Evolutionary conservation across 2,329 filamentous ascomycete species (phyloP), one percentile per base, ranked within the genome.

Genomic region (Monosporascus sp.): DNA sequence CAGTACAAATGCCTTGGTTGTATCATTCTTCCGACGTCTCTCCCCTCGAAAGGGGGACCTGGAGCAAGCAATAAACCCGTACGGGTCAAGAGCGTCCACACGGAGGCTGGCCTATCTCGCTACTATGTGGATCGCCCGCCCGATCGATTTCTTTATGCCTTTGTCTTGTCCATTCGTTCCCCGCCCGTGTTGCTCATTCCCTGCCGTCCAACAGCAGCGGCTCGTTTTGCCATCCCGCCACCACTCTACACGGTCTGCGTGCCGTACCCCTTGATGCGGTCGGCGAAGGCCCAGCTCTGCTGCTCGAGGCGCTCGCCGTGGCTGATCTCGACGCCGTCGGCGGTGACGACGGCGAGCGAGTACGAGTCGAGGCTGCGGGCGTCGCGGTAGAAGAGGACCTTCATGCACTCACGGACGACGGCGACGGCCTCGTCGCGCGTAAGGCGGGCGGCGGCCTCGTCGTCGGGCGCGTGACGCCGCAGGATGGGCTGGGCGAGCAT

Each of bases 251-350:
- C 80, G 46, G 75, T 79, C 79, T 97, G 92, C 25, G 92, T 95
- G 57, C 94, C 94, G 70, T 99, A 99, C 45, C 94, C 94, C 72
- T 85, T 88, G 72, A 99, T 97, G 64, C 87, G 82, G 70, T 97
- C 93, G 24, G 94, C 94, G 77, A 99, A 99, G 50, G 89, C 91
- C 94, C 93, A 97, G 81, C 91, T 97, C 81, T 97, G 93, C 65
- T 86, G 81, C 80, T 97, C 92, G 61, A 99, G 79, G 80, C 91
- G 86, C 78, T 96, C 89, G 65, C 88, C 77, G 73, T 95, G 85
- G 71, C 86, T 87, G 61, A 97, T 70, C 52, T 95, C 88, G 54
- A 97, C 85, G n/a, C 89, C 90, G 48, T 90, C 89, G 74, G 90
- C 88, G 52, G 89, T 94, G 53, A 99, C 81, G 51, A 97, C 81